Percentiles rank a stretch among this genome's conserved stretches.
phyloP scores from a whole-genome alignment of 2,329 filamentous ascomycete species.

The Diplodia intermedia region DNA sequence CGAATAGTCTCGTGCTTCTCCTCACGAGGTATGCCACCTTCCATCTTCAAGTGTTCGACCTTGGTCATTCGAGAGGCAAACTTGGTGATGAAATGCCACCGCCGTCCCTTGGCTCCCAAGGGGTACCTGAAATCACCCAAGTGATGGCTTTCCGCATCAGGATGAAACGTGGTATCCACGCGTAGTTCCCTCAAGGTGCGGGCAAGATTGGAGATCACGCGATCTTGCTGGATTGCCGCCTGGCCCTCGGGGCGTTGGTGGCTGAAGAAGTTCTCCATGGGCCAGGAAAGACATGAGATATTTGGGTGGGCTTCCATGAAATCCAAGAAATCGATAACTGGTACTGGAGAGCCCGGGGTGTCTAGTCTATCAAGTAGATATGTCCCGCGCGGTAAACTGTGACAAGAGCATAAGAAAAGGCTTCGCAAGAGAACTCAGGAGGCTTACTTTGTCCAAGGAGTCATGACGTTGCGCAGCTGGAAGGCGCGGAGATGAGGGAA shows the following conservation, averaged over 20 bases:
- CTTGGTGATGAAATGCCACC: slow-evolving; percentile 51
- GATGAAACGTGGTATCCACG: slow-evolving; percentile 46
- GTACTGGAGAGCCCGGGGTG: background rate
- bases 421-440: slow-evolving; percentile 45
- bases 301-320: slow-evolving; percentile 55
- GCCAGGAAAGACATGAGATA: slow-evolving; percentile 55
- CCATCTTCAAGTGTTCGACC: slow-evolving; percentile 54
- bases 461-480: slow-evolving; percentile 55
- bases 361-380: slow-evolving; percentile 23
- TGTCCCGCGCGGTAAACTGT: slow-evolving; percentile 32
- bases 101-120: slow-evolving; percentile 38
- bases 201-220: slow-evolving; percentile 50
- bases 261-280: slow-evolving; percentile 54
- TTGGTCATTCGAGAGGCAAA: slow-evolving; percentile 53
- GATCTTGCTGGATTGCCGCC: slow-evolving; percentile 35
- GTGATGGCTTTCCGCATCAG: slow-evolving; percentile 39
- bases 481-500: slow-evolving; percentile 56
- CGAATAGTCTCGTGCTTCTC: slow-evolving; percentile 55
- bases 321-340: slow-evolving; percentile 41
- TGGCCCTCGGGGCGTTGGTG: slow-evolving; percentile 37
- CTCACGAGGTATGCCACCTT: slow-evolving; percentile 56
- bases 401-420: slow-evolving; percentile 40
- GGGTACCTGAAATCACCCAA: slow-evolving; percentile 35
- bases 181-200: slow-evolving; percentile 52
- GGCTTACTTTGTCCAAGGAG: slow-evolving; percentile 35